Base-by-base conservation (phyloP, 2,329 filamentous ascomycete genomes). In the Cladophialophora psammophila region DNA sequence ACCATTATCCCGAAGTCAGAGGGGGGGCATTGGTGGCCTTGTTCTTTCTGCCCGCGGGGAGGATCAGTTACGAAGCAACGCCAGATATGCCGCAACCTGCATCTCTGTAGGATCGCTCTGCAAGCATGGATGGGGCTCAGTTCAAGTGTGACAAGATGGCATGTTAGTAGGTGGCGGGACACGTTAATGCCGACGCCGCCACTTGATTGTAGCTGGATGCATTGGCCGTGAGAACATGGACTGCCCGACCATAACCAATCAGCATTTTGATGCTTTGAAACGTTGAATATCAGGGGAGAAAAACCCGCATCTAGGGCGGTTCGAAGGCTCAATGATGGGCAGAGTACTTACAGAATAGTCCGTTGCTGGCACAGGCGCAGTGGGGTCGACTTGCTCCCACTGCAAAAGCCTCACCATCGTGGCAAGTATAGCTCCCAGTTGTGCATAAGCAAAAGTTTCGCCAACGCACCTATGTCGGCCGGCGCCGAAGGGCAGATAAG, bases 401-500 rank as follows among this genome's bases (percentile, higher is more conserved):
- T 84, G 86, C 74, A 91, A 85, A 56, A 87, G 80, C 10, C 88
- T 80, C 9, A 91, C 84, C 67, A 91, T 76, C 0, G 84, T 87
- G 0, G 85, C 84, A 31, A 91, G 78, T 67, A 92, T 91, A 8
- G 87, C 87, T 15, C 84, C 83, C 50, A 92, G 76, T 74, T 92
- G 90, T 53, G 90, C 78, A 72, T 92, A 91, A 0, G 90, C 90
- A 76, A 92, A 92, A 75, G 91, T 90, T 80, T 92, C 90, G 18
- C 90, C 90, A 66, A 93, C 91, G 73, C 90, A 92, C 20, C 90
- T 82, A 76, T 93, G 90, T 53, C 90, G 82, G 0, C 90, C 90
- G 0, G 89, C 90, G 2, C 90, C 90, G 73, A 92, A 92, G 0
- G 90, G 90, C 2, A 92, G 80, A 74, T 91, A 91, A 0, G 88